Conservation (phyloP, 2,329 filamentous ascomycete genomes). For the Fusarium annulatum region DNA sequence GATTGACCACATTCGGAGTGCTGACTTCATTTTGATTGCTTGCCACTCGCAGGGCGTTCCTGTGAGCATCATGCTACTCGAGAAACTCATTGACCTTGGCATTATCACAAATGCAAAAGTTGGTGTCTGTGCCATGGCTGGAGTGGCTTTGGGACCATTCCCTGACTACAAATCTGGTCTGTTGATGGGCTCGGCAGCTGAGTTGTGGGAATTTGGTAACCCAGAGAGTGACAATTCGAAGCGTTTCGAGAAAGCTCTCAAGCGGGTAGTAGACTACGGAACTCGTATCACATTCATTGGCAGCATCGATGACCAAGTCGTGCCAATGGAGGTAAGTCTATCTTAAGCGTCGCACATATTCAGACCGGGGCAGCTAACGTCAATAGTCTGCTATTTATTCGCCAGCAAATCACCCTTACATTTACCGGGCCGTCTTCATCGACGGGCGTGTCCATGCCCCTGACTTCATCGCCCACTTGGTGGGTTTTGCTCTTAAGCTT, state of each 20-base stretch:
- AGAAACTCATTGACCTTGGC: slow-evolving; percentile 91
- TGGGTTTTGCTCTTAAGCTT: slow-evolving; percentile 92
- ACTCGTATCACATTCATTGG: slow-evolving; percentile 88
- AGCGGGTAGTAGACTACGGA: slow-evolving; percentile 79
- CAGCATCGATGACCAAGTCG: slow-evolving; percentile 96
- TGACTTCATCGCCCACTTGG: slow-evolving; percentile 91
- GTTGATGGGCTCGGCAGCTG: slow-evolving; percentile 89
- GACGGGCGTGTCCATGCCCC: slow-evolving; percentile 92
- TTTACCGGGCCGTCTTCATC: slow-evolving; percentile 95
- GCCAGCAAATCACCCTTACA: slow-evolving; percentile 87
- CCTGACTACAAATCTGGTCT: slow-evolving; percentile 90
- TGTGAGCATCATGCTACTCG: slow-evolving; percentile 90
- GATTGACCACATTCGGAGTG: slow-evolving; percentile 88
- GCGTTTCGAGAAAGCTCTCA: slow-evolving; percentile 80
- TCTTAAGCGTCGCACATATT: not conserved
- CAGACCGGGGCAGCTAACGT: slow-evolving; percentile 32
- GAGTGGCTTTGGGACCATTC: slow-evolving; percentile 93
- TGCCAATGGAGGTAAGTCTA: slow-evolving; percentile 81
- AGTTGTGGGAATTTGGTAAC: slow-evolving; percentile 93
- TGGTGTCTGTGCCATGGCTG: slow-evolving; percentile 89
- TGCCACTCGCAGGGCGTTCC: slow-evolving; percentile 97
- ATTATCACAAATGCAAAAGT: slow-evolving; percentile 81
- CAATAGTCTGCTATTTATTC: slow-evolving; percentile 85
- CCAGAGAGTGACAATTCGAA: slow-evolving; percentile 84
- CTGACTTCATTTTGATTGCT: slow-evolving; percentile 91